Conservation (phyloP, 2,329 filamentous ascomycete genomes). For the Pseudogymnoascus sp. region DNA sequence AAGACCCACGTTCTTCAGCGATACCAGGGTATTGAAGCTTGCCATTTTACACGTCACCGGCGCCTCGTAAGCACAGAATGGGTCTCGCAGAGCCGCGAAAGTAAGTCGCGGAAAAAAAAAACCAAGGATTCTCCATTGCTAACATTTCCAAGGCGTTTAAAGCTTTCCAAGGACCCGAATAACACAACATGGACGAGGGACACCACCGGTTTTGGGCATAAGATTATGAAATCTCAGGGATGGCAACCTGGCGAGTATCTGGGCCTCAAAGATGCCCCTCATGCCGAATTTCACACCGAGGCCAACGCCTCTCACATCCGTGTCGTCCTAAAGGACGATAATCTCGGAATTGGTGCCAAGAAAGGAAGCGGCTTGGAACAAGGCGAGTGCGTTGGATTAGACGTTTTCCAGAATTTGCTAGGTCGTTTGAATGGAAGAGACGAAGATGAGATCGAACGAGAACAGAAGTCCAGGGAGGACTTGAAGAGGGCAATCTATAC, state of each 20-base stretch:
- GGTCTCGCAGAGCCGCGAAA: constrained; percentile 60
- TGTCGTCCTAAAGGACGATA: constrained; percentile 81
- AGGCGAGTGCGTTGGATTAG: constrained; percentile 70
- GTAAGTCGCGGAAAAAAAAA: constrained; percentile 35
- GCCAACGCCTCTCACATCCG: constrained; percentile 81
- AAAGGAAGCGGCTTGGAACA: constrained; percentile 58
- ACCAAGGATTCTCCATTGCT: constrained; percentile 24
- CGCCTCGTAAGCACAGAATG: constrained; percentile 37
- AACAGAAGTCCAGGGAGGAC: constrained; percentile 59
- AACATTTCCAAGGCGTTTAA: constrained; percentile 32
- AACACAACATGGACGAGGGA: constrained; percentile 89
- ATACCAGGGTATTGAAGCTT: constrained; percentile 17
- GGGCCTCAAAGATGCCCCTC: constrained; percentile 66
- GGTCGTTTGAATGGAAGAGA: constrained; percentile 84
- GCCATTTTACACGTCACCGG: constrained; percentile 13
- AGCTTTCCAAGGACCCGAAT: constrained; percentile 85
- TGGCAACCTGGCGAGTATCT: constrained; percentile 82
- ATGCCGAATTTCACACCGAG: constrained; percentile 66
- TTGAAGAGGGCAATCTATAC: constrained; percentile 66
- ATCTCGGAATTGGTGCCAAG: constrained; percentile 77
- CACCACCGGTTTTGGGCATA: constrained; percentile 76
- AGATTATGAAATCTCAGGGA: constrained; percentile 77
- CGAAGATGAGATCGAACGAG: constrained; percentile 61
- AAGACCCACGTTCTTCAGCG: constrained; percentile 15
- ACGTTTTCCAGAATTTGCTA: constrained; percentile 76